These are phyloP conservation scores for Torrubiella hemipterigena DNA, from an alignment of 2,329 filamentous ascomycete genomes.

Conservation along the genomic window DNA sequence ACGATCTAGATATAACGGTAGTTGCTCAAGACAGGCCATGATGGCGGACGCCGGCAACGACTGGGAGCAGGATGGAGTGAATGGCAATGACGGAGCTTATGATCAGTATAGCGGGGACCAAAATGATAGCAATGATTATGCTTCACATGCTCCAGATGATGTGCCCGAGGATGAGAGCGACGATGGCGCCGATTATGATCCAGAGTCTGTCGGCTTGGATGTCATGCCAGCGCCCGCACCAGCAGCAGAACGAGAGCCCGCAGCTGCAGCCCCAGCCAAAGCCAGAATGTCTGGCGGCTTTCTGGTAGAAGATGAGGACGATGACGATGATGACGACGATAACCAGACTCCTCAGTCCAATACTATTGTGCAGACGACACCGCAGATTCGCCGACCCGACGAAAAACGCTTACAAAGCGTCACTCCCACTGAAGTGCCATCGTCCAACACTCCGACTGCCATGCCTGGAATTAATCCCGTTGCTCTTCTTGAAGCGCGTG, in stretches of 20 bases:
- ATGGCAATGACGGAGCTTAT: conserved; percentile 43
- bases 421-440: conserved; percentile 12
- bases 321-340: conserved; percentile 13
- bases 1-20: conserved; percentile 1
- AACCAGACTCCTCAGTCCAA: not conserved
- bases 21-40: conserved; percentile 2
- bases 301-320: conserved; percentile 47
- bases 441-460: conserved; percentile 19
- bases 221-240: conserved; percentile 14
- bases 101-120: conserved; percentile 43
- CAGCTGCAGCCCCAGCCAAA: conserved; percentile 25
- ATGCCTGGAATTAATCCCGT: conserved; percentile 51
- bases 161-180: conserved; percentile 33
- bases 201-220: conserved; percentile 38
- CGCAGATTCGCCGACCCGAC: conserved; percentile 4
- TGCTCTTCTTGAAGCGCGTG: conserved; percentile 75
- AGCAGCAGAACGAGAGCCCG: not conserved
- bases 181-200: conserved; percentile 46
- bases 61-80: conserved; percentile 43
- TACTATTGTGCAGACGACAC: conserved; percentile 4
- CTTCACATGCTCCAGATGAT: conserved; percentile 37
- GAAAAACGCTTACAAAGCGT: conserved; percentile 7
- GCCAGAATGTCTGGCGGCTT: conserved; percentile 49
- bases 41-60: conserved; percentile 30
- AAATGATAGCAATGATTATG: conserved; percentile 36